These are phyloP conservation scores for Fusarium keratoplasticum DNA, from an alignment of 2,329 filamentous ascomycete genomes.

Conservation along the genomic window DNA sequence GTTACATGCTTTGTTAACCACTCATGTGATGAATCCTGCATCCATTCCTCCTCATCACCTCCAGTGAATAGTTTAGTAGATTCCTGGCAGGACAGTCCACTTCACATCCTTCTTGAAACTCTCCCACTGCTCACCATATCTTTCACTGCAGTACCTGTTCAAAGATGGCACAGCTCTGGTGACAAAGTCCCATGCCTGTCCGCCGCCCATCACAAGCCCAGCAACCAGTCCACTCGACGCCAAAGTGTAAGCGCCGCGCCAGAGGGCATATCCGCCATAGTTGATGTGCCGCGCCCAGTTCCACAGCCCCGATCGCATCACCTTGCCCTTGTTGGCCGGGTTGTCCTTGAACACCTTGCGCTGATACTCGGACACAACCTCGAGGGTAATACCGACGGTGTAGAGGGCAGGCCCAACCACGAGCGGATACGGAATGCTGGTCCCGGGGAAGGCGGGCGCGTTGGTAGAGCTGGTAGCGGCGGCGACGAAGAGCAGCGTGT, in stretches of 20 bases:
- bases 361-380: conserved; percentile 68
- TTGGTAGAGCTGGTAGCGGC: conserved; percentile 56
- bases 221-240: conserved; percentile 51
- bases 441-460: conserved; percentile 36
- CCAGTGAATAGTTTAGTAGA: conserved; percentile 45
- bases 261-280: conserved; percentile 54
- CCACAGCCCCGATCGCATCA: conserved; percentile 54
- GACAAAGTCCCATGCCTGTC: conserved; percentile 48
- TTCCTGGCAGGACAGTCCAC: conserved; percentile 51
- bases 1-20: not conserved
- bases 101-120: conserved; percentile 53
- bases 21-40: not conserved
- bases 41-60: not conserved
- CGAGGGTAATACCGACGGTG: conserved; percentile 62
- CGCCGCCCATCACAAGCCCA: conserved; percentile 44
- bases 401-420: conserved; percentile 63
- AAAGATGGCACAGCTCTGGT: conserved; percentile 47
- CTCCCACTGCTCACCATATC: conserved; percentile 54
- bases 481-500: conserved; percentile 65
- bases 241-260: conserved; percentile 49
- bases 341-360: conserved; percentile 56
- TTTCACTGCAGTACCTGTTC: conserved; percentile 52
- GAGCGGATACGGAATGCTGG: conserved; percentile 45
- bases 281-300: conserved; percentile 54
- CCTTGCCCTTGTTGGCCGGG: conserved; percentile 52